Percentiles rank a stretch among this genome's conserved stretches.
Conservation (phyloP, 441 rosid species). For the Melastoma candidum region DNA sequence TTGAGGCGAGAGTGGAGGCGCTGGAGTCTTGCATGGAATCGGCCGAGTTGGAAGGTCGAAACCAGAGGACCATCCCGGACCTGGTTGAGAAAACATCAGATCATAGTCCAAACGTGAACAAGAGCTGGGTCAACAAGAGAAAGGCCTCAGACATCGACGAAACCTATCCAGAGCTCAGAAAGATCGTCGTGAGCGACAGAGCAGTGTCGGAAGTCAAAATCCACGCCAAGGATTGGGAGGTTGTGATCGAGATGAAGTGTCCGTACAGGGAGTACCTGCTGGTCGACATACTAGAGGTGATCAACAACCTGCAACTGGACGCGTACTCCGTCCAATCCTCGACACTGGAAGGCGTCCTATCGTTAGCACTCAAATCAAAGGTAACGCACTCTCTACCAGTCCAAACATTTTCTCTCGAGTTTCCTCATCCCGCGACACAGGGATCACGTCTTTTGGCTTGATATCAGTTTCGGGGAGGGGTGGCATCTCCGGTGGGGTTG, state of each 20-base stretch:
- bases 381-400: slow-evolving; percentile 15
- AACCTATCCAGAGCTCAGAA: slow-evolving; percentile 18
- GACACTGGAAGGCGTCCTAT: slow-evolving; percentile 43
- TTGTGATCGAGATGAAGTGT: slow-evolving; percentile 54
- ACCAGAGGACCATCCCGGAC: slow-evolving; percentile 30
- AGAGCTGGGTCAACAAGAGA: slow-evolving; percentile 45
- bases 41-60: slow-evolving; percentile 30
- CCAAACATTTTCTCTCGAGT: not conserved
- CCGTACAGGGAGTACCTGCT: slow-evolving; percentile 50
- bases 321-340: slow-evolving; percentile 51
- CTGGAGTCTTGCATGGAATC: slow-evolving; percentile 66
- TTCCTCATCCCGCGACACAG: not conserved
- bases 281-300: slow-evolving; percentile 67
- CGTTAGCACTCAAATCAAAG: slow-evolving; percentile 55
- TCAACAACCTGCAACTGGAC: slow-evolving; percentile 60
- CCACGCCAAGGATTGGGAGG: slow-evolving; percentile 48
- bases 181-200: slow-evolving; percentile 18
- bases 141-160: slow-evolving; percentile 39
- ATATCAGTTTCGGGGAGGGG: slow-evolving; percentile 58
- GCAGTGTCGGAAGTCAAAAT: slow-evolving; percentile 37
- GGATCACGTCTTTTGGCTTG: not conserved
- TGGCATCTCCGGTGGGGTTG: slow-evolving; percentile 52
- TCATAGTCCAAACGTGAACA: slow-evolving; percentile 31
- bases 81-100: slow-evolving; percentile 58
- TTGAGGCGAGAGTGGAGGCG: slow-evolving; percentile 66